Conservation (phyloP, 1,139 yeast genomes). For the Taphrina communis region DNA sequence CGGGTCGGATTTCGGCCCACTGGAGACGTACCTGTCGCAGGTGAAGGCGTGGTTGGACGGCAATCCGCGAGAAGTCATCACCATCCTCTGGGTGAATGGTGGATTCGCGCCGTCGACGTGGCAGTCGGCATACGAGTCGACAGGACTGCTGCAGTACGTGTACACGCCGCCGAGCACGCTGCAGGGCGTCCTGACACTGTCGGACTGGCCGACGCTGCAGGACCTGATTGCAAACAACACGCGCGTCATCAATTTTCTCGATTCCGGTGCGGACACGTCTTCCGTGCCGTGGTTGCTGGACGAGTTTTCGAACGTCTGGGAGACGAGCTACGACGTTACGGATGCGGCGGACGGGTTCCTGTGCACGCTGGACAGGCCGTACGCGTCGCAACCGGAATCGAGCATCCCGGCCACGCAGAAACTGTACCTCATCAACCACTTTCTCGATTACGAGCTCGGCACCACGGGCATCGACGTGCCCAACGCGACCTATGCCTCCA, state of each 20-base stretch:
- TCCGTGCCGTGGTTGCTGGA: slow-evolving; percentile 23
- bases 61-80: slow-evolving; percentile 25
- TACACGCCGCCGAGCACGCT: slow-evolving; percentile 13
- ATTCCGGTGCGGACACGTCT: slow-evolving; percentile 6
- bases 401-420: slow-evolving; percentile 1
- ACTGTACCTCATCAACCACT: slow-evolving; percentile 28
- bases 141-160: slow-evolving; percentile 14
- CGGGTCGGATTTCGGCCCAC: slow-evolving; percentile 14
- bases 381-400: neutral
- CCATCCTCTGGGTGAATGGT: slow-evolving; percentile 26
- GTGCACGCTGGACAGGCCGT: slow-evolving; percentile 18
- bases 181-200: slow-evolving; percentile 9
- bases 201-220: slow-evolving; percentile 21
- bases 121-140: slow-evolving; percentile 14
- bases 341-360: slow-evolving; percentile 1
- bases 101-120: slow-evolving; percentile 16
- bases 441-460: slow-evolving; percentile 23
- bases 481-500: slow-evolving; percentile 19
- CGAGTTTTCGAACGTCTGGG: slow-evolving; percentile 20
- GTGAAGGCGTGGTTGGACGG: slow-evolving; percentile 16
- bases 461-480: slow-evolving; percentile 18
- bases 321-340: slow-evolving; percentile 24
- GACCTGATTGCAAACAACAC: slow-evolving; percentile 7
- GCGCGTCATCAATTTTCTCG: slow-evolving; percentile 25
- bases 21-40: slow-evolving; percentile 20